Evolutionary conservation across 352 stramenopile species (phyloP).

Genomic region (Pythium aquatile): DNA sequence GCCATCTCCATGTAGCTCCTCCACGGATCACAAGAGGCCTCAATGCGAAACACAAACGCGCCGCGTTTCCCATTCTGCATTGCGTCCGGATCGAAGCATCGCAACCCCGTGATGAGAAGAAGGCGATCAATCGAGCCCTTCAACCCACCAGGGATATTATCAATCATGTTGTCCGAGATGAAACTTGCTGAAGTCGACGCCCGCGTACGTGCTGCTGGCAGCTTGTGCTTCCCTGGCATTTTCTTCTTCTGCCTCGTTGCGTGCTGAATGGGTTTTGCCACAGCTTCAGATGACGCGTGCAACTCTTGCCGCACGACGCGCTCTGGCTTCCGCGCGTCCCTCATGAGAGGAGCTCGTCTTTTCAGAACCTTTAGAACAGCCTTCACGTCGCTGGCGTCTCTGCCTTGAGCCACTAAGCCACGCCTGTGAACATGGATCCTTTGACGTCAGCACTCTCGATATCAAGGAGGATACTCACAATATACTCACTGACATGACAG

Average conservation of each 20-base stretch:
- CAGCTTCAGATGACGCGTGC: background rate
- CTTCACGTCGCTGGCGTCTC: slow-evolving; percentile 34
- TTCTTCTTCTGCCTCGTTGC: background rate
- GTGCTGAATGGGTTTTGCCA: background rate
- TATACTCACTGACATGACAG: slow-evolving; percentile 48
- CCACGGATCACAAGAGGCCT: slow-evolving; percentile 37
- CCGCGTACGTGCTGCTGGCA: background rate
- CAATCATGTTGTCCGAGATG: slow-evolving; percentile 46
- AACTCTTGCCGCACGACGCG: slow-evolving; percentile 28
- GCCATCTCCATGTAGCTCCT: slow-evolving; percentile 35
- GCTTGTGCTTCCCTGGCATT: background rate
- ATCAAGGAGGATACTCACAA: background rate
- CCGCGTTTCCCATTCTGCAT: slow-evolving; percentile 23
- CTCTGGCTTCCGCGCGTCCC: slow-evolving; percentile 50
- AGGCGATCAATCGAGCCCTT: slow-evolving; percentile 44
- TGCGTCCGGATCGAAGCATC: slow-evolving; percentile 44
- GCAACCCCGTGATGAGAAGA: slow-evolving; percentile 44
- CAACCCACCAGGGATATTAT: slow-evolving; percentile 54
- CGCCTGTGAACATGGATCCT: slow-evolving; percentile 30
- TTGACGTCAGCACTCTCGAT: background rate
- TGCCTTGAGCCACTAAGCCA: slow-evolving; percentile 49
- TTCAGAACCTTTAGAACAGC: slow-evolving; percentile 43
- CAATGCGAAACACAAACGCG: slow-evolving; percentile 36
- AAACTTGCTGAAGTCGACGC: slow-evolving; percentile 11
- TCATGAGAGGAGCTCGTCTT: slow-evolving; percentile 50